Evolutionary conservation across 176 grass and related monocot species (phyloP).

Genomic region (Oryza australiensis): DNA sequence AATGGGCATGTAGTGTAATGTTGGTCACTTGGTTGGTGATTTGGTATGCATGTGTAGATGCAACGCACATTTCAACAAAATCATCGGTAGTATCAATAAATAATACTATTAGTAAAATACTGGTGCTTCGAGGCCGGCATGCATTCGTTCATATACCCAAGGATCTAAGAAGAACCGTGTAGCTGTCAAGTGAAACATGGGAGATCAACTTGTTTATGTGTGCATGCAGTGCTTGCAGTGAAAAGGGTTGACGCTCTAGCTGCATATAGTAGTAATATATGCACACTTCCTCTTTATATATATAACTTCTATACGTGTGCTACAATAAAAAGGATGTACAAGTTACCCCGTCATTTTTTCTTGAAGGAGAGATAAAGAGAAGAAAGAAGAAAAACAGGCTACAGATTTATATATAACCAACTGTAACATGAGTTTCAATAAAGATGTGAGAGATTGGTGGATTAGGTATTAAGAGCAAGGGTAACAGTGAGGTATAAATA

Average conservation of each 20-base stretch:
- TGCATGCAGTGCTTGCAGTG: conserved; percentile 8
- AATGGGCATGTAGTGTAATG: conserved; percentile 38
- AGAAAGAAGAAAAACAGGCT: no score
- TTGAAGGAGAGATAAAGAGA: no score
- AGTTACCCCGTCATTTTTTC: no score
- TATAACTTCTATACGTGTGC: no score
- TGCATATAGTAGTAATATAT: not conserved
- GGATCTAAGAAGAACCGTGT: conserved; percentile 21
- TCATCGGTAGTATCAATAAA: not conserved
- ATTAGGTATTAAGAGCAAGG: no score
- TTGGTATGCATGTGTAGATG: not conserved
- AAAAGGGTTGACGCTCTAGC: conserved; percentile 18
- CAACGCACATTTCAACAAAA: not conserved
- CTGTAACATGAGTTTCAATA: no score
- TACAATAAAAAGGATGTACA: no score
- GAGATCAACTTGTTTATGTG: conserved; percentile 31
- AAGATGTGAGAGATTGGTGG: no score
- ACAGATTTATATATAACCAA: no score
- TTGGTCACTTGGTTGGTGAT: conserved; percentile 28
- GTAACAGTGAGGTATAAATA: no score
- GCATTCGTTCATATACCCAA: not conserved
- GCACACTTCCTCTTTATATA: not conserved
- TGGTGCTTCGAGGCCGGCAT: conserved; percentile 20
- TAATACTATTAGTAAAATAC: no score
- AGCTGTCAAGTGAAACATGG: conserved; percentile 18